Base-by-base conservation (phyloP, 345 rosid genomes). In the Gossypium bickii region DNA sequence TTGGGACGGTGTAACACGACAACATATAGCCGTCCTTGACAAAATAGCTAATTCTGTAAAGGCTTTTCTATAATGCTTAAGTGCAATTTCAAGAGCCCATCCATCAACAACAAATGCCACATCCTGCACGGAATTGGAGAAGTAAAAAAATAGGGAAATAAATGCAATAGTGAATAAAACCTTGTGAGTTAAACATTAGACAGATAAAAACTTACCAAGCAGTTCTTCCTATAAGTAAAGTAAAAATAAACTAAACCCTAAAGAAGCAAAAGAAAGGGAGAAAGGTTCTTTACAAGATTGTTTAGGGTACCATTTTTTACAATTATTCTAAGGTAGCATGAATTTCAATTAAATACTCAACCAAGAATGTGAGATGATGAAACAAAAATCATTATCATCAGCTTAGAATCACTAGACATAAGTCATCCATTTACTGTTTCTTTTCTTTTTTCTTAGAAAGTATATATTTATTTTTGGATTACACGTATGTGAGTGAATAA, bases 101-200 rank as follows among this genome's bases (percentile, higher is more conserved):
- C 99, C 99, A 84, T 95, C 98, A 68, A 89, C 85, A 74, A 91
- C 99, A 78, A 95, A 95, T 67, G 99, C 99, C 80, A 93, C 92
- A 70, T 95, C 97, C 98, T 94, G 81, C 27, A 47, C 53, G 22
- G 38, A 79, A 62, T 67, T 48, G 43, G 34, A 70, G 55, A 72
- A 71, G 11, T n/a, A 7, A 0, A 53, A 53, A 18, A 48, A n/a
- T 10, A 11, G 24, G 44, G 38, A 20, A 27, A 16, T 3, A 25
- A 68, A 11, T 34, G 41, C 72, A 25, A 49, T 24, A 11, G 18
- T 22, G 12, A 48, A 25, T 69, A 49, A 27, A 69, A 49, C 59
- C 72, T 69, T 51, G 51, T 69, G 24, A 8, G 44, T 48, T 49
- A 15, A 68, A 17, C 43, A 25, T 68, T 2, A 51, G 45, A 25